Evolutionary conservation across 208 protist species (phyloP).

Genomic region (Acanthamoeba pearcei): DNA sequence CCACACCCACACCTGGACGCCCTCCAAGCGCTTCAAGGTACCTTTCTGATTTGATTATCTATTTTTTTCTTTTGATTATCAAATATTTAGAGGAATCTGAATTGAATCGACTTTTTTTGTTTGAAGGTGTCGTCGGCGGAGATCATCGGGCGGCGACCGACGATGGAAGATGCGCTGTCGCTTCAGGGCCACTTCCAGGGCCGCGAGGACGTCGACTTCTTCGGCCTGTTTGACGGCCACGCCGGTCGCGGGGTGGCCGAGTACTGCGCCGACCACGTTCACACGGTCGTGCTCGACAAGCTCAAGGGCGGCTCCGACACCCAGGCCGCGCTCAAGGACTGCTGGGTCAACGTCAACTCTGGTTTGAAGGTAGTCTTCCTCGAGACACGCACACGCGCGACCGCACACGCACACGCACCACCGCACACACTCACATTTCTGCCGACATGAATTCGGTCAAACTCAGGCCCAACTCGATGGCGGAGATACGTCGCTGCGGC

Average conservation of each 20-base stretch:
- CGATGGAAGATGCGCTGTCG: constrained; percentile 70
- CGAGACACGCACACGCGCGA: not conserved
- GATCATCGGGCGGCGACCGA: constrained; percentile 67
- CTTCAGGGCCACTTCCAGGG: constrained; percentile 55
- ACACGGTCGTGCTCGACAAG: constrained; percentile 45
- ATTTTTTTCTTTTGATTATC: no score
- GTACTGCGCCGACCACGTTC: constrained; percentile 62
- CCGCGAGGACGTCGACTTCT: constrained; percentile 70
- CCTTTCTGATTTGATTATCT: not conserved
- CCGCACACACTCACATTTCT: no score
- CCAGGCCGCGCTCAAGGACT: constrained; percentile 6
- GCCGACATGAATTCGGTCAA: no score
- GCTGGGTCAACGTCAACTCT: constrained; percentile 40
- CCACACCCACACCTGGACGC: constrained; percentile 54
- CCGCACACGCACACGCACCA: not conserved
- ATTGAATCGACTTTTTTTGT: not conserved
- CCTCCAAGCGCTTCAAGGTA: constrained; percentile 44
- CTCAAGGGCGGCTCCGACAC: not conserved
- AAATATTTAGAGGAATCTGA: not conserved
- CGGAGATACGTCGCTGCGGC: not conserved
- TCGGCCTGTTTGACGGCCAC: constrained; percentile 74
- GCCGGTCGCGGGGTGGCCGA: constrained; percentile 71
- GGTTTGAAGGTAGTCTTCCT: constrained; percentile 15
- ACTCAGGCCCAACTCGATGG: constrained; percentile 9
- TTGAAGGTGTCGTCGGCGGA: constrained; percentile 56